Evolutionary conservation across 2,329 filamentous ascomycete species (phyloP), one percentile per base, ranked within the genome.

Genomic region (Scopulariopsis brevicaulis): DNA sequence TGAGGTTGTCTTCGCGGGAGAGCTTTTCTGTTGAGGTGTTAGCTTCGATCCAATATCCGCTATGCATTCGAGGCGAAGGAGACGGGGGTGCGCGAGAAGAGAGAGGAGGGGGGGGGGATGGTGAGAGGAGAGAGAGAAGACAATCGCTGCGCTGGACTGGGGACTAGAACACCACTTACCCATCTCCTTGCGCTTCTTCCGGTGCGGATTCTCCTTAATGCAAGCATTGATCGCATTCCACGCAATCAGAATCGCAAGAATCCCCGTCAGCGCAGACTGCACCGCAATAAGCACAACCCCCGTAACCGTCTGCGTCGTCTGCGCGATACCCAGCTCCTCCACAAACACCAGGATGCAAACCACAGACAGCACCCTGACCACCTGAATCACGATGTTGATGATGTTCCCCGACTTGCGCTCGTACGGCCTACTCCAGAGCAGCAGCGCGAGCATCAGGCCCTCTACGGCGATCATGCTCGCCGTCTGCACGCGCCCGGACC

Each of bases 231-330:
- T 83, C 53, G 90, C 90, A 68, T 97, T 97, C 75, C 92, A 89
- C 12, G 82, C 81, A 64, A 99, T 96, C 34, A 97, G 78, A 56
- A 97, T 87, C 3, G 90, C 92, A 59, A 99, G 78, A 25, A 90
- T 72, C 61, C 82, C 91, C 6, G 92, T 96, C 63, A 99, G 75
- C 0, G 86, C 82, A 0, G 89, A 89, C 73, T 99, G 94, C 5
- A 97, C 80, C n/a, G 86, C 90, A 63, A 97, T 94, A 60, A 99
- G 80, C 18, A 91, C 89, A n/a, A 97, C 83, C 58, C 94, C 94
- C 18, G 90, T 93, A 55, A 97, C 83, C 0, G 94, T 97, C 76
- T 96, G 90, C 11, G 93, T 96, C 11, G 92, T 96, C 71, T 96
- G 86, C 6, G 85, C 81, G 64, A 99, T 86, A 59, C 89, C 89